A percentile compares a stretch with the other conserved stretches of the same genome.
Evolutionary conservation across 1,139 yeast species (phyloP).

Genomic region (Saccharomyces pastorianus): DNA sequence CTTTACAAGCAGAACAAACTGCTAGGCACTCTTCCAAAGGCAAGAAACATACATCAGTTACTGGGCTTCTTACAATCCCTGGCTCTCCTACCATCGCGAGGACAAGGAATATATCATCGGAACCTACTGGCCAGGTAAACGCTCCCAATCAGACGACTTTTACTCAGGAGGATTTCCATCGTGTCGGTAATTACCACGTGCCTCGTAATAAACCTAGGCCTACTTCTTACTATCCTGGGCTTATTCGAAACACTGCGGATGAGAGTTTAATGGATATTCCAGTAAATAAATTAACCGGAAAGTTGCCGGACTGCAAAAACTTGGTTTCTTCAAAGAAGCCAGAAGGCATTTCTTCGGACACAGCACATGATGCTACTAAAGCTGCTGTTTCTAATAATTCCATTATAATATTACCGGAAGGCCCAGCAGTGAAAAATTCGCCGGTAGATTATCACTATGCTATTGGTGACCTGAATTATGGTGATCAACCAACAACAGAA

Average conservation of each 20-base stretch:
- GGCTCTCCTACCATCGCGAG: neutral
- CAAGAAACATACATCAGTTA: neutral
- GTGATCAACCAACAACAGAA: neutral
- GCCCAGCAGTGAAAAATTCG: neutral
- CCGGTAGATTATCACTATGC: neutral
- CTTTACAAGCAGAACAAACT: neutral
- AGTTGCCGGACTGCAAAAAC: neutral
- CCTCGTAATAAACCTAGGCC: conserved; percentile 5
- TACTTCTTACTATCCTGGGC: conserved; percentile 4
- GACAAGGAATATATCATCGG: neutral
- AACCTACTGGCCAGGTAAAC: neutral
- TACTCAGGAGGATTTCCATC: neutral
- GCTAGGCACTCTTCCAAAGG: neutral
- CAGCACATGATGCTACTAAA: neutral
- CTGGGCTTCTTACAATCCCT: neutral
- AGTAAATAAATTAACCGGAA: neutral
- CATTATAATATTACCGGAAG: neutral
- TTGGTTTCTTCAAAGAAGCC: neutral
- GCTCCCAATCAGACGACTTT: conserved; percentile 1
- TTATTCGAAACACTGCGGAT: neutral
- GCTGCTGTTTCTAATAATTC: neutral
- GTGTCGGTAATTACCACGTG: neutral
- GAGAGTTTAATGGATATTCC: neutral
- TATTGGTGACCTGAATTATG: neutral
- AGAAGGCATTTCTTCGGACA: neutral